Percentiles rank a stretch among this genome's conserved stretches.
These are phyloP conservation scores for Trichoderma sp. DNA, from an alignment of 2,329 filamentous ascomycete genomes.

Conservation along the genomic window DNA sequence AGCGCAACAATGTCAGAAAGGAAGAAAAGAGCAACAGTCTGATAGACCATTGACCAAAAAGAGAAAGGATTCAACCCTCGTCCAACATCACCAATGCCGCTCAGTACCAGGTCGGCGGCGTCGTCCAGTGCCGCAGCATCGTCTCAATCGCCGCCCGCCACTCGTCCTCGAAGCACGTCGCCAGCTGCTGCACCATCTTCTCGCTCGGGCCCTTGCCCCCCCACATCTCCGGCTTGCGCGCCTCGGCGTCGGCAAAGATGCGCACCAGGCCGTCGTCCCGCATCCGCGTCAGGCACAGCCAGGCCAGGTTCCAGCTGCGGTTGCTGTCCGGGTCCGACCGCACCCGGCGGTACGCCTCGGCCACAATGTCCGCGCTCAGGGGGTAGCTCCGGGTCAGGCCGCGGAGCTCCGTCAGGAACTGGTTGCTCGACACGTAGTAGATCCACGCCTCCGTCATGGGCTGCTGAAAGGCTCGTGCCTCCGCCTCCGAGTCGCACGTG, in stretches of 20 bases:
- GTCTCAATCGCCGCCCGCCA: constrained; percentile 66
- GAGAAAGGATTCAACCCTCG: not conserved
- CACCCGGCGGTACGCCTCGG: constrained; percentile 67
- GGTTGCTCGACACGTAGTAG: constrained; percentile 71
- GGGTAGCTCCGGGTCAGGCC: constrained; percentile 68
- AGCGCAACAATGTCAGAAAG: not conserved
- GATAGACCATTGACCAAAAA: not conserved
- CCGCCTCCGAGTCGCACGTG: constrained; percentile 57
- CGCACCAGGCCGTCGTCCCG: constrained; percentile 63
- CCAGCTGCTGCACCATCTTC: constrained; percentile 60
- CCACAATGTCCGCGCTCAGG: constrained; percentile 65
- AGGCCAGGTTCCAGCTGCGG: constrained; percentile 75
- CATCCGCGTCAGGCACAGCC: constrained; percentile 70
- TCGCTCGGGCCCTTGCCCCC: constrained; percentile 58
- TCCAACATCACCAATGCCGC: not conserved
- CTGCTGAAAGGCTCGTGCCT: constrained; percentile 59
- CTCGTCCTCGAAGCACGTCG: constrained; percentile 64
- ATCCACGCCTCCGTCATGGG: constrained; percentile 73
- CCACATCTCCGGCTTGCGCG: constrained; percentile 70
- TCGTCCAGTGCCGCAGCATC: constrained; percentile 70
- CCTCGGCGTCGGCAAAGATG: constrained; percentile 63
- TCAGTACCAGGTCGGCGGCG: constrained; percentile 59
- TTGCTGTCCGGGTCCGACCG: constrained; percentile 65
- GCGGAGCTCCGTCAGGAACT: constrained; percentile 69
- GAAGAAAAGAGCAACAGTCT: not conserved